Evolutionary conservation across 1,284 basidiomycete species (phyloP).

Genomic region (Apiotrichum siamense): DNA sequence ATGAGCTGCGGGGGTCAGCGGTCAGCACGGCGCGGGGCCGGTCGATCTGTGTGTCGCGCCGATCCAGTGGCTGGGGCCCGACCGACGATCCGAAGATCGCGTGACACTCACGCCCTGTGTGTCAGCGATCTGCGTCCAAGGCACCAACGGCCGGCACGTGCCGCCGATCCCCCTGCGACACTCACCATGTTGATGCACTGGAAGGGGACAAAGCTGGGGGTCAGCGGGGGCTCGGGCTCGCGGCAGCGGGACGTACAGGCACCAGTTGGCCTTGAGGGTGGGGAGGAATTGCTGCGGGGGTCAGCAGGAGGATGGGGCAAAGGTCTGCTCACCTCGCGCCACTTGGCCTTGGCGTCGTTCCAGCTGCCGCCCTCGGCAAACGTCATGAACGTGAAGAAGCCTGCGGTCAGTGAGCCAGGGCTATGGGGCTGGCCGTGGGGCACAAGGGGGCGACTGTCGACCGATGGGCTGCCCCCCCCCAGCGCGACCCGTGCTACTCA

Average conservation of each 20-base stretch:
- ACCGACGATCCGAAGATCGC: too few species aligned
- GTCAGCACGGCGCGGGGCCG: too few species aligned
- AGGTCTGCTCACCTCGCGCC: conserved; percentile 28
- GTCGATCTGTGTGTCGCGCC: too few species aligned
- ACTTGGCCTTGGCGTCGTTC: conserved; percentile 44
- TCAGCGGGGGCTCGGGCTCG: neutral
- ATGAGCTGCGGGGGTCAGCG: conserved; percentile 34
- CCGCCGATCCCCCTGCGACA: too few species aligned
- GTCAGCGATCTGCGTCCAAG: too few species aligned
- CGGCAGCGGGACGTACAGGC: conserved; percentile 25
- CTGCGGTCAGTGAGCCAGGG: conserved; percentile 13
- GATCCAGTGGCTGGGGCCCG: too few species aligned
- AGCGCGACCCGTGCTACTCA: too few species aligned
- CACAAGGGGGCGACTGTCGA: too few species aligned
- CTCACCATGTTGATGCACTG: conserved; percentile 48
- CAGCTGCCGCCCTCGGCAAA: conserved; percentile 48
- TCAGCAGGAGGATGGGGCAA: neutral
- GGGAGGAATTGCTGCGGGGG: conserved; percentile 31
- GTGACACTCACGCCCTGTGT: conserved; percentile 23
- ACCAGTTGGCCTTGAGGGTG: conserved; percentile 45
- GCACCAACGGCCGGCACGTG: too few species aligned
- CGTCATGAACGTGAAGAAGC: conserved; percentile 51
- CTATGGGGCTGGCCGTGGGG: too few species aligned
- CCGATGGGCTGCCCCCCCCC: too few species aligned
- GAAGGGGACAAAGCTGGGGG: conserved; percentile 43